A percentile compares a stretch with the other conserved stretches of the same genome.
Evolutionary conservation across 176 grass and related monocot genomes (phyloP).

Genomic region (Eleusine indica): DNA sequence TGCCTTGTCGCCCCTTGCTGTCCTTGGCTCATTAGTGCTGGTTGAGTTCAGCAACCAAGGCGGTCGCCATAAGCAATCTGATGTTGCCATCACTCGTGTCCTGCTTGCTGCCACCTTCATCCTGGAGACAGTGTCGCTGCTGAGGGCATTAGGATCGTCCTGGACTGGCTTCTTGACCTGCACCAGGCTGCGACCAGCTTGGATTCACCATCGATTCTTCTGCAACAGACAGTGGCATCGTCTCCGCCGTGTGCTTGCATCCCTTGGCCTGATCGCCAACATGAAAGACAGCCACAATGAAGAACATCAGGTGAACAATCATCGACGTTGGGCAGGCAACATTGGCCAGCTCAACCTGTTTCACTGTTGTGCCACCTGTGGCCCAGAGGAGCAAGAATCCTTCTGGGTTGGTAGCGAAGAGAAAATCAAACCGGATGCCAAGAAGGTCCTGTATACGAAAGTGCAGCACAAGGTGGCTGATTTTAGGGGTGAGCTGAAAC

Average conservation of each 20-base stretch:
- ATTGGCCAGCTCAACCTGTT: constrained; percentile 3
- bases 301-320: neutral
- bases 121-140: constrained; percentile 22
- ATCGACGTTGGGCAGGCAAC: neutral
- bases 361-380: neutral
- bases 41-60: neutral
- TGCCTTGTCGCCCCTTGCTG: neutral
- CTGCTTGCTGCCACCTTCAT: constrained; percentile 42
- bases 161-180: constrained; percentile 3
- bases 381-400: neutral
- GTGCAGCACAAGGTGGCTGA: too few species aligned
- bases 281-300: neutral
- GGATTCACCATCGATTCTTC: neutral
- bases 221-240: neutral
- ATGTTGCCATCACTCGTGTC: constrained; percentile 41
- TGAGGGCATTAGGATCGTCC: constrained; percentile 18
- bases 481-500: neutral
- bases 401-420: neutral
- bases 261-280: neutral
- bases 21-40: neutral
- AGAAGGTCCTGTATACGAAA: neutral
- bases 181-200: neutral
- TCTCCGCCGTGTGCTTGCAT: neutral
- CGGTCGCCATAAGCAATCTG: neutral
- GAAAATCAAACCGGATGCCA: neutral